Evolutionary conservation across 1,284 basidiomycete species (phyloP), one percentile per base, ranked within the genome.

Genomic region (Ceratobasidium sp.): DNA sequence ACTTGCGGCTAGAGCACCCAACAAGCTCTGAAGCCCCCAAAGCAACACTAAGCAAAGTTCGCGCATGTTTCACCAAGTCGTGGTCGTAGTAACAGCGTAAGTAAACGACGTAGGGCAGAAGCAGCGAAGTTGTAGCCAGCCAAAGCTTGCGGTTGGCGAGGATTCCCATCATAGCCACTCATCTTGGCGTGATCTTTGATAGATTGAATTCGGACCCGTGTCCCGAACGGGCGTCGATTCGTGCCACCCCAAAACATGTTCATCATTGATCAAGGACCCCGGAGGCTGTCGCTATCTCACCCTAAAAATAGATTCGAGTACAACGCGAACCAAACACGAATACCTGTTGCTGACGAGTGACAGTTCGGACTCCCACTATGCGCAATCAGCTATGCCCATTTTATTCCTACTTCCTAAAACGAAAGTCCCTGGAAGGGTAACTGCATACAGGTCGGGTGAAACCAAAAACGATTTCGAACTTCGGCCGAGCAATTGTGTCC

Each of bases 191-290:
- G 23, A 46, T 66, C 48, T 20, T 66, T 66, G 44, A 46, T 66
- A 44, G 26, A 66, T 66, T 50, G 64, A 66, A 46, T 26, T 26
- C n/a, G 64, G 26, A 66, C 42, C 64, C 64, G 46, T 48, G 15
- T 9, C n/a, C 64, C 65, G 26, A 2, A 50, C 15, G 65, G 44
- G 3, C 3, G n/a, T 50, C 65, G 65, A 28, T 38, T 28, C 48
- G 12, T 2, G 2, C 6, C 26, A 33, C 33, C 48, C 65, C 40
- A 42, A 65, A 65, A n/a, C 42, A 65, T 46, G 40, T 46, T 5
- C 33, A 42, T 62, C 64, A 46, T n/a, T n/a, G n/a, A n/a, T n/a
- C 33, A 44, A 65, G 64, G 48, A 28, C 65, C 65, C 65, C 65
- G 44, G 46, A 15, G 26, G 26, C 3, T 44, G 9, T 23, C 26